These are phyloP conservation scores for Escovopsis sp. DNA, from an alignment of 2,329 filamentous ascomycete species.

Conservation along the genomic window DNA sequence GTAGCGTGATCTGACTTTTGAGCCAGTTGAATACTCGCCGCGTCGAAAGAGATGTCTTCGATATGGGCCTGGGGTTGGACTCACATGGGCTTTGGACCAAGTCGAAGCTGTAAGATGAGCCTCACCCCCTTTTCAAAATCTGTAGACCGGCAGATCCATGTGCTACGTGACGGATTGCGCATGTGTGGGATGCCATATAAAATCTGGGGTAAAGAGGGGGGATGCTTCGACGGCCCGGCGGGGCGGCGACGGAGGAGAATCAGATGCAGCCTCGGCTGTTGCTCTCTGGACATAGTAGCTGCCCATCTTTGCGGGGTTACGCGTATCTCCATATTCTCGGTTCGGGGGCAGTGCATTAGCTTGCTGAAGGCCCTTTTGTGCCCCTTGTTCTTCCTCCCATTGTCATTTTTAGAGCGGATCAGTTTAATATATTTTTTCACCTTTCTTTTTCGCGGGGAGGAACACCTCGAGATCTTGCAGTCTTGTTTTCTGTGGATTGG, in stretches of 20 bases:
- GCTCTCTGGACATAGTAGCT: background rate
- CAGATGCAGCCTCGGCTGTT: slow-evolving; percentile 9
- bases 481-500: too few relatives aligned
- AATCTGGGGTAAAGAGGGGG: background rate
- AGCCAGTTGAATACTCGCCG: slow-evolving; percentile 68
- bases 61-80: slow-evolving; percentile 57
- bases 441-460: too few relatives aligned
- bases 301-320: too few relatives aligned
- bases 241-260: background rate
- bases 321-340: background rate
- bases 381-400: too few relatives aligned
- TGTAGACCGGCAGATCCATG: too few relatives aligned
- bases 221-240: background rate
- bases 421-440: too few relatives aligned
- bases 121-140: too few relatives aligned
- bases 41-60: slow-evolving; percentile 75
- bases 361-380: too few relatives aligned
- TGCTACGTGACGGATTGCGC: too few relatives aligned
- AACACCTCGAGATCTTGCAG: too few relatives aligned
- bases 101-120: slow-evolving; percentile 30
- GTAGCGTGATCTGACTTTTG: slow-evolving; percentile 5
- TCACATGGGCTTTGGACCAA: slow-evolving; percentile 34
- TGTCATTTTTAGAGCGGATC: too few relatives aligned
- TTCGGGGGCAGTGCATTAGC: background rate
- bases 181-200: too few relatives aligned